Conservation (phyloP, 495 filamentous ascomycete species). For the Penicillium tannophilum region DNA sequence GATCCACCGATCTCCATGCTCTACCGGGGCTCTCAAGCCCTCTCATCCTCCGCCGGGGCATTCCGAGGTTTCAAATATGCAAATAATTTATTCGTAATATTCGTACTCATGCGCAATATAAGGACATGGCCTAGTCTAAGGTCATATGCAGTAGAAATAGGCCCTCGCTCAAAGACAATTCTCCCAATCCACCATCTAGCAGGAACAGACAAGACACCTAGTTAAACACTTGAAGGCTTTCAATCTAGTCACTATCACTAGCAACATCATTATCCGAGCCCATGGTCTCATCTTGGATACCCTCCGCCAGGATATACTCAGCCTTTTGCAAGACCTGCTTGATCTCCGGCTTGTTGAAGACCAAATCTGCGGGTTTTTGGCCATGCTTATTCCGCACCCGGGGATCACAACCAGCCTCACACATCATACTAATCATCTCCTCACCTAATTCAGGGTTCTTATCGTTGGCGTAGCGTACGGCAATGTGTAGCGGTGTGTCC, state of each 20-base stretch:
- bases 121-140: constrained; percentile 15
- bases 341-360: constrained; percentile 64
- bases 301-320: constrained; percentile 65
- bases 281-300: constrained; percentile 35
- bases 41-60: too few species aligned
- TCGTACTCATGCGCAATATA: constrained; percentile 12
- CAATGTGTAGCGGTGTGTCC: constrained; percentile 89
- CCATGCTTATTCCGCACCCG: constrained; percentile 50
- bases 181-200: constrained; percentile 1
- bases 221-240: background rate
- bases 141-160: background rate
- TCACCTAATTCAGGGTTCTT: constrained; percentile 65
- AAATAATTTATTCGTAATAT: constrained; percentile 15
- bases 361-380: constrained; percentile 45
- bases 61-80: background rate
- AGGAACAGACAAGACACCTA: background rate
- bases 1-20: background rate
- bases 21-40: too few species aligned
- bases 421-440: constrained; percentile 81
- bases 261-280: constrained; percentile 39
- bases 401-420: constrained; percentile 88
- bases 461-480: constrained; percentile 80
- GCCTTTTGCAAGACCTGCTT: constrained; percentile 69
- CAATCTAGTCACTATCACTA: constrained; percentile 45
- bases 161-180: constrained; percentile 1